A percentile compares a stretch with the other conserved stretches of the same genome.
Evolutionary conservation across 257 asterid species (phyloP).

Genomic region (Ilex aquifolium): DNA sequence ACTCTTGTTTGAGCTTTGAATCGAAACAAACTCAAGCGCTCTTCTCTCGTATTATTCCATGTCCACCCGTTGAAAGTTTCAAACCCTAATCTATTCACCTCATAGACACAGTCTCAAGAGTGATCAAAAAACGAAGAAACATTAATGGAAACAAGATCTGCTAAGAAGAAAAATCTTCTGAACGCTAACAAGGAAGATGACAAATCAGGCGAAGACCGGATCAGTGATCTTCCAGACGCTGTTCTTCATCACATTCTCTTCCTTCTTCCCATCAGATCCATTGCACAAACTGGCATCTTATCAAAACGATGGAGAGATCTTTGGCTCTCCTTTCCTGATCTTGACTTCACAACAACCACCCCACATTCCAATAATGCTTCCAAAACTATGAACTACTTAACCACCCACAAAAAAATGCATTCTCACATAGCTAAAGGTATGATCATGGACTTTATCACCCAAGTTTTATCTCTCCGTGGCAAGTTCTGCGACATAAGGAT

Average conservation of each 20-base stretch:
- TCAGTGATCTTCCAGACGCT: constrained; percentile 76
- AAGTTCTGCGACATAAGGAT: constrained; percentile 41
- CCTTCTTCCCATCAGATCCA: constrained; percentile 50
- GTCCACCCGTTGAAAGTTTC: constrained; percentile 28
- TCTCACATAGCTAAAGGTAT: constrained; percentile 19
- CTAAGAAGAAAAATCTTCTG: constrained; percentile 43
- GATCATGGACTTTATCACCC: constrained; percentile 34
- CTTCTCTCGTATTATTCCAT: constrained; percentile 16
- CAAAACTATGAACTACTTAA: constrained; percentile 5
- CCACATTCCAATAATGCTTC: constrained; percentile 3
- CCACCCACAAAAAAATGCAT: constrained; percentile 11
- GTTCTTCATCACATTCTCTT: constrained; percentile 54
- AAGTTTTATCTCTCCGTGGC: constrained; percentile 37
- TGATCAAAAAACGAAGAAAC: neutral
- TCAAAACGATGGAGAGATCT: constrained; percentile 59
- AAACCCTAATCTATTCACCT: constrained; percentile 18
- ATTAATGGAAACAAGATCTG: constrained; percentile 80
- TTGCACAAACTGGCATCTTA: constrained; percentile 54
- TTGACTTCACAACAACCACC: constrained; percentile 54
- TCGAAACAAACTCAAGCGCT: constrained; percentile 11
- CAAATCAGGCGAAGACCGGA: constrained; percentile 32
- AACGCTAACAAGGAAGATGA: neutral
- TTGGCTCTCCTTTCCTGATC: constrained; percentile 76
- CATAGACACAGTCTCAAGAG: neutral
- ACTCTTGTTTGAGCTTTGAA: neutral